Evolutionary conservation across 2,329 filamentous ascomycete species (phyloP), one percentile per base, ranked within the genome.

Genomic region (Graphium sp.): DNA sequence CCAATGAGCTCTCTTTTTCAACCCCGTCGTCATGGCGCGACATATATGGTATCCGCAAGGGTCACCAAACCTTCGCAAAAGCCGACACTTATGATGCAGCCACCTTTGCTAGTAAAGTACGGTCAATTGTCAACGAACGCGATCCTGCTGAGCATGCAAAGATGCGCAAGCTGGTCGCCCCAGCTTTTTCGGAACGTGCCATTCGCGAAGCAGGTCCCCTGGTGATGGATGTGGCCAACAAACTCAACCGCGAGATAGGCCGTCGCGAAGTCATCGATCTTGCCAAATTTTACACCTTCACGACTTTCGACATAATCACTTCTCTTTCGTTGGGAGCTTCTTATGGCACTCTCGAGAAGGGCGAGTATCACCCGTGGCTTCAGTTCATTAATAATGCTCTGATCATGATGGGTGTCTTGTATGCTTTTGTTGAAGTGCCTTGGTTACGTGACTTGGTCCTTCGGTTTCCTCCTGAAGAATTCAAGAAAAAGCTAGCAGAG

Each of bases 1-100:
- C 58, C 0, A 46, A 49, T 14, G 41, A 49, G 17, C 45, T 62
- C 2, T 48, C 50, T 2, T 58, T 55, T 31, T 47, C 44, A 7
- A 43, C 43, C 3, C 20, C 41, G 4, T 29, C 41, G 7, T 49
- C 48, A 2, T 58, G 49, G 50, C 49, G 49, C 29, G 49, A 54
- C 8, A 58, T 59, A n/a, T 56, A 56, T 29, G 49, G 47, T n/a
- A n/a, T n/a, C n/a, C n/a, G n/a, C n/a, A n/a, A n/a, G n/a, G n/a
- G n/a, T n/a, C n/a, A n/a, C n/a, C n/a, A n/a, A n/a, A n/a, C n/a
- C n/a, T n/a, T n/a, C n/a, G n/a, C n/a, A n/a, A n/a, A n/a, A n/a
- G n/a, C n/a, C n/a, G n/a, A n/a, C n/a, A n/a, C n/a, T n/a, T n/a
- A n/a, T n/a, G n/a, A n/a, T n/a, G n/a, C n/a, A n/a, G n/a, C n/a